Evolutionary conservation across 495 filamentous ascomycete genomes (phyloP), one percentile per base, ranked within the genome.

Genomic region (Neurospora tetraspora): DNA sequence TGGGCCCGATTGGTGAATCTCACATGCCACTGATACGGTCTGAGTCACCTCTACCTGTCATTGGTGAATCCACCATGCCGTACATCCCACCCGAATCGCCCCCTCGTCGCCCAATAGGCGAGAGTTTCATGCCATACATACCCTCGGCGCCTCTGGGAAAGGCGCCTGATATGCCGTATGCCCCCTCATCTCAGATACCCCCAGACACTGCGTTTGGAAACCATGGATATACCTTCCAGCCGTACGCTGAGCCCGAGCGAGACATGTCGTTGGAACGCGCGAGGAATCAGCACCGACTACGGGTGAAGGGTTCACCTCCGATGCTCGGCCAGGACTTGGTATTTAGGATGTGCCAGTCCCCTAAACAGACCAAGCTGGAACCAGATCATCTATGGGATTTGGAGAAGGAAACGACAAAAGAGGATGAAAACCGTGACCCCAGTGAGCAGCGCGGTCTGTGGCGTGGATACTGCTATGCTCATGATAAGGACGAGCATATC

Each of bases 301-400:
- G 80, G 80, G 69, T 80, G 78, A 78, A 74, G 36, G 72, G 88
- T 85, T 86, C 89, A 81, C 94, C 94, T 20, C 94, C 94, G 3
- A 95, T 97, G 93, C 88, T 96, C 8, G 94, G 94, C 53, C 74
- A 81, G 34, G 91, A 95, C 71, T 85, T 97, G 70, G 82, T 85
- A 27, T 93, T 97, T 76, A 91, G 92, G 5, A 87, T 87, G 74
- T 96, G 92, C 78, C 82, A 85, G 0, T 96, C 93, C 12, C 94
- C 94, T 0, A 89, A 92, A 75, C 87, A 86, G n/a, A 95, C 93
- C 37, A 86, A 91, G 71, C 90, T 93, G 78, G 92, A 96, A 73
- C 87, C 90, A 27, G 79, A 88, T 45, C 85, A 87, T 65, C 78
- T 82, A n/a, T 81, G 78, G 79, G 77, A 80, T 27, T 69, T 76